These are phyloP conservation scores for Cavenderia fasciculata DNA, from an alignment of 78 protist genomes.

Conservation along the genomic window DNA sequence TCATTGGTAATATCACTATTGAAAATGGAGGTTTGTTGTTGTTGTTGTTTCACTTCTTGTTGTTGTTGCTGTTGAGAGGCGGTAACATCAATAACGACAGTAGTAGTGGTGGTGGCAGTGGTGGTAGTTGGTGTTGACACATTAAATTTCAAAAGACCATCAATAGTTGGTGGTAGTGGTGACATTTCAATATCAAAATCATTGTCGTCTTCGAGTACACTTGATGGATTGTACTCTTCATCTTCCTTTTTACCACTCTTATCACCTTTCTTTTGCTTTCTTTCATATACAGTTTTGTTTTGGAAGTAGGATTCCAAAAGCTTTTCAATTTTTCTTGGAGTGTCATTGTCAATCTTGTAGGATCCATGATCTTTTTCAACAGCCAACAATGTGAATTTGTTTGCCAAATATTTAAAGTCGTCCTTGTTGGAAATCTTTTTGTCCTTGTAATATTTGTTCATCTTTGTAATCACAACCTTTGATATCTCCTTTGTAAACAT, in stretches of 20 bases:
- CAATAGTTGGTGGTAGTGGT: too few relatives aligned
- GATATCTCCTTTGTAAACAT: slow-evolving; percentile 14
- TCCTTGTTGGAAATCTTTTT: slow-evolving; percentile 38
- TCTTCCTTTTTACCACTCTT: background rate
- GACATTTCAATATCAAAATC: too few relatives aligned
- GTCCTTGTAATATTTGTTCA: background rate
- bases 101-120: too few relatives aligned
- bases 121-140: too few relatives aligned
- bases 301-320: slow-evolving; percentile 18
- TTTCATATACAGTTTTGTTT: slow-evolving; percentile 23
- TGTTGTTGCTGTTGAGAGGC: too few relatives aligned
- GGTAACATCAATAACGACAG: too few relatives aligned
- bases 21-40: too few relatives aligned
- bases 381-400: slow-evolving; percentile 30
- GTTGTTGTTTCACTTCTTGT: too few relatives aligned
- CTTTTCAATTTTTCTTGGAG: slow-evolving; percentile 55
- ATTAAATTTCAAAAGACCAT: too few relatives aligned
- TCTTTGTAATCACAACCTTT: slow-evolving; percentile 2
- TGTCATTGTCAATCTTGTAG: background rate
- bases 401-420: slow-evolving; percentile 46
- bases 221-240: too few relatives aligned
- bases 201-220: too few relatives aligned
- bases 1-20: too few relatives aligned
- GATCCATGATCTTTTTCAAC: slow-evolving; percentile 58
- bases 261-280: slow-evolving; percentile 24